Percentiles rank a stretch among this genome's conserved stretches.
These are phyloP conservation scores for Paramecium octaurelia DNA, from an alignment of 73 alveolate species.

Conservation along the genomic window DNA sequence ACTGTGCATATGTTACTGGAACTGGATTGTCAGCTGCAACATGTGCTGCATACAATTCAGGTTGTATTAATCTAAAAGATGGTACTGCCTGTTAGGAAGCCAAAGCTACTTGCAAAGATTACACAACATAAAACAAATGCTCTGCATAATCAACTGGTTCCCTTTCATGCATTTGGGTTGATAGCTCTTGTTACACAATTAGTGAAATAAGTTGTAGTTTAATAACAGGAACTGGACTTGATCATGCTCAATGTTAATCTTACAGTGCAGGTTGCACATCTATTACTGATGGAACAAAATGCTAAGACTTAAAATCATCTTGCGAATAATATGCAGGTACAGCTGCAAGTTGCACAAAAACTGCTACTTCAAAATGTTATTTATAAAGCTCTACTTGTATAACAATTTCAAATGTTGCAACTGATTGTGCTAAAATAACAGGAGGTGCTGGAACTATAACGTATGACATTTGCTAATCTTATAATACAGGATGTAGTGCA, in stretches of 20 bases:
- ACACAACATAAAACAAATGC: neutral
- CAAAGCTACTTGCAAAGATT: neutral
- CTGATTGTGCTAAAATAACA: neutral
- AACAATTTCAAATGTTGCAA: neutral
- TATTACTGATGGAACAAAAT: neutral
- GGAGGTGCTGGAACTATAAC: neutral
- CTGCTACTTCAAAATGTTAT: neutral
- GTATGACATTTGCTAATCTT: neutral
- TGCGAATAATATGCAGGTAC: neutral
- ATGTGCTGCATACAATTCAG: neutral
- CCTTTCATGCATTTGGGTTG: neutral
- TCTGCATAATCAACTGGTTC: neutral
- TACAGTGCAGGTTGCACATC: neutral
- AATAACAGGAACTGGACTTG: neutral
- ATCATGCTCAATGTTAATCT: neutral
- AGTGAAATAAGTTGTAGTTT: neutral
- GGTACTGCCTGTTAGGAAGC: neutral
- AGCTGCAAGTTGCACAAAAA: neutral
- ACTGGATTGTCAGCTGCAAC: neutral
- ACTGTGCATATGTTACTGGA: neutral
- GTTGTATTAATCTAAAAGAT: neutral
- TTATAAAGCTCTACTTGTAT: neutral
- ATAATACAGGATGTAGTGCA: neutral
- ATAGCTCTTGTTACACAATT: neutral
- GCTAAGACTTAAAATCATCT: neutral